Evolutionary conservation across 179 eudicot genomes (phyloP), one percentile per base, ranked within the genome.

Genomic region (Drosera spatulata): DNA sequence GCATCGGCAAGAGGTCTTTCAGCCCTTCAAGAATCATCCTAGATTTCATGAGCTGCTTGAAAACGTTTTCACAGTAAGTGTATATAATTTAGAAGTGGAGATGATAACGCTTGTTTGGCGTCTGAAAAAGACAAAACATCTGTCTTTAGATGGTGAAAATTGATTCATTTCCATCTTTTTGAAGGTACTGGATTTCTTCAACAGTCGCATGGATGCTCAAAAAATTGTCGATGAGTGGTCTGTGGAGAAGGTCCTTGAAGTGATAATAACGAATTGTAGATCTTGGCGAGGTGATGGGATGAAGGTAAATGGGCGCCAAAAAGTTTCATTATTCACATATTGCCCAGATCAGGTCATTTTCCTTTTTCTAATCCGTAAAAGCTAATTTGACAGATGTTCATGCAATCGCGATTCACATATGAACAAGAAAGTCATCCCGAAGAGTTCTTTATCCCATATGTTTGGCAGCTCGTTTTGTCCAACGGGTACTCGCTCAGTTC

Each of bases 341-440:
- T 1, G 57, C 53, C 7, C 33, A 22, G 9, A 39, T 60, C 50
- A 60, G 51, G 48, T 58, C 53, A 7, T 39, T 33, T 46, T 45
- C 58, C 33, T 22, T 60, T 37, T 33, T 63, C 41, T 33, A 15
- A 22, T 22, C 33, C 33, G 33, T 54, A n/a, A 38, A 11, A 40
- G 15, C 39, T 42, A 50, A 56, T 55, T 52, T 64, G 22, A 22
- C 79, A 93, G 99, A 79, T 88, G 88, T 93, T 86, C 56, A 81
- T 83, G 60, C 96, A 86, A 62, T 57, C 89, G 49, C 87, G 84
- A 60, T 93, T 88, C 64, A 89, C 96, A 33, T 93, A 93, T 71
- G 99, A 93, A 73, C 99, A 93, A 93, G 99, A 93, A 69, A 93
- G 85, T 68, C 90, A 86, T 63, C 96, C 96, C 3, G 99, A 93